Percentiles rank a stretch among this genome's conserved stretches.
These are phyloP conservation scores for Hyaloscypha variabilis DNA, from an alignment of 495 filamentous ascomycete species.

Conservation along the genomic window DNA sequence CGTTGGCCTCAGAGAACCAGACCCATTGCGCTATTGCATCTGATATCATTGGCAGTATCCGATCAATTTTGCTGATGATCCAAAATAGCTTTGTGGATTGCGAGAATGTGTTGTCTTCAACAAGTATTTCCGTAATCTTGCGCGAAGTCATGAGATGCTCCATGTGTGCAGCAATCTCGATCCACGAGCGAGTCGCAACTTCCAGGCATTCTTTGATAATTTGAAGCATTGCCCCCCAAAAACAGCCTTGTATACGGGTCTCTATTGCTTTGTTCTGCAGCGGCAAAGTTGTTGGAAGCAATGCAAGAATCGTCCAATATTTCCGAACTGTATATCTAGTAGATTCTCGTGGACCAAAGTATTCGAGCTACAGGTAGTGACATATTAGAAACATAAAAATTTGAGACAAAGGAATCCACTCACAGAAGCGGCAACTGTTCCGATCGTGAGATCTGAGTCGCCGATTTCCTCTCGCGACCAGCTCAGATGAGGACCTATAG, in stretches of 20 bases:
- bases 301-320: no score
- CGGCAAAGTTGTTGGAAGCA: no score
- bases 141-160: not conserved
- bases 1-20: not conserved
- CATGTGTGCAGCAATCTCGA: not conserved
- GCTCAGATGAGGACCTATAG: no score
- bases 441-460: not conserved
- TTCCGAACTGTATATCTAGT: no score
- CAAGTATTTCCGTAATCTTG: not conserved
- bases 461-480: not conserved
- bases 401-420: no score
- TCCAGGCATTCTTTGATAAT: not conserved
- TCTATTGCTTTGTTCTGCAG: no score
- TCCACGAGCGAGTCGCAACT: not conserved
- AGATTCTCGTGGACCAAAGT: no score
- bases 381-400: no score
- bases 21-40: constrained; percentile 9
- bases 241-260: no score
- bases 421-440: no score
- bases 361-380: no score
- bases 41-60: not conserved
- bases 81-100: constrained; percentile 10
- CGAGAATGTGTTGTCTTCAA: constrained; percentile 5
- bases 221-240: no score
- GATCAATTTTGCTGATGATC: constrained; percentile 10